Conservation (phyloP, 768 basidiomycete genomes). For the Panaeolus cyanescens region DNA sequence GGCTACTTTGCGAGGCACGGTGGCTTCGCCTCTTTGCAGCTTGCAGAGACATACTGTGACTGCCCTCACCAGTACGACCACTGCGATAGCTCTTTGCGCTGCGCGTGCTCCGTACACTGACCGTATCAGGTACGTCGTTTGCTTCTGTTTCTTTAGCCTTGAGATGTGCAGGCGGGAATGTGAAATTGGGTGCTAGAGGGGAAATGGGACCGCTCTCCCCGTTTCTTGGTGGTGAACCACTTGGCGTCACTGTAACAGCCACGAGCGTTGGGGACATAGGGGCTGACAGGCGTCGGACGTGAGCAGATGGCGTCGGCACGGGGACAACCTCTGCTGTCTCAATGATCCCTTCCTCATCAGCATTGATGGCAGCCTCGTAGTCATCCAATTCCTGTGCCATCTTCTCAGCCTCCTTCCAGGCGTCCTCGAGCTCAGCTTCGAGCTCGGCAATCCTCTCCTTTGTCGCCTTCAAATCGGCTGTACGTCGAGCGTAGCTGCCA, state of each 20-base stretch:
- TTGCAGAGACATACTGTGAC: constrained; percentile 46
- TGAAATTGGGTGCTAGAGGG: constrained; percentile 13
- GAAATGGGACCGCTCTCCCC: constrained; percentile 6
- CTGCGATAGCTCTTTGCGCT: constrained; percentile 39
- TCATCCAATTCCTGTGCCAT: constrained; percentile 75
- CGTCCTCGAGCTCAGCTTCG: constrained; percentile 74
- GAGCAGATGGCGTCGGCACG: constrained; percentile 28
- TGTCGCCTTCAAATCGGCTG: constrained; percentile 52
- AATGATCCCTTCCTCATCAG: constrained; percentile 43
- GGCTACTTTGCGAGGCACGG: constrained; percentile 64
- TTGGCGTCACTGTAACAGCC: constrained; percentile 17
- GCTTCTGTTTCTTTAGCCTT: constrained; percentile 25
- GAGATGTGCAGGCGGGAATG: constrained; percentile 21
- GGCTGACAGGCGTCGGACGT: constrained; percentile 16
- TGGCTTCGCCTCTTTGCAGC: constrained; percentile 69
- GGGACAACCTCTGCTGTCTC: constrained; percentile 48
- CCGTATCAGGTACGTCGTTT: constrained; percentile 35
- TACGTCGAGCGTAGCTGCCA: constrained; percentile 68
- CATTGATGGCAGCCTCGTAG: constrained; percentile 41
- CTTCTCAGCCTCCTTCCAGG: constrained; percentile 77
- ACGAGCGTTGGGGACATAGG: constrained; percentile 25
- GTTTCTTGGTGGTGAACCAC: constrained; percentile 8
- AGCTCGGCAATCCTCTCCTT: constrained; percentile 53
- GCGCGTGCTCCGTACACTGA: constrained; percentile 38
- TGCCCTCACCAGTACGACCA: constrained; percentile 26